phyloP scores from a whole-genome alignment of 1,284 basidiomycete genomes.

The Trametes hirsuta region DNA sequence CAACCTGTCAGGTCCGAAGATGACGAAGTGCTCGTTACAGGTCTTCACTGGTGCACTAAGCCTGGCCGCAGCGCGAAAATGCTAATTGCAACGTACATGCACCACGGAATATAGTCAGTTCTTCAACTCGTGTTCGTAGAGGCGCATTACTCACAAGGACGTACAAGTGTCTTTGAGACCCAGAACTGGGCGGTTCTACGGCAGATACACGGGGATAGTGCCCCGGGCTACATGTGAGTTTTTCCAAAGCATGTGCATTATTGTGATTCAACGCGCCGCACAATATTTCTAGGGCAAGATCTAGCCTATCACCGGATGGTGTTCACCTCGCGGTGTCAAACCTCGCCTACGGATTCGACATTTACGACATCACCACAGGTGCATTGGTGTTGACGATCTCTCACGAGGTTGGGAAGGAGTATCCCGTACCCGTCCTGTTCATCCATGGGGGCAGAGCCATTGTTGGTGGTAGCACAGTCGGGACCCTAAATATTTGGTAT shows the following conservation, averaged over 20 bases:
- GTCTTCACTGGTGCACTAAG: background rate
- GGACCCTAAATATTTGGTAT: background rate
- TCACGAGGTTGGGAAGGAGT: background rate
- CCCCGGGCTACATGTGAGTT: background rate
- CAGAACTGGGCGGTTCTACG: background rate
- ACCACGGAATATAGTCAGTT: background rate
- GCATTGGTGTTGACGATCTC: background rate
- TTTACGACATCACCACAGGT: background rate
- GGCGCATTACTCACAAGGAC: background rate
- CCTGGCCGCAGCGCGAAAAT: background rate
- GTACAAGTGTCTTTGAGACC: background rate
- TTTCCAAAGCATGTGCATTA: background rate
- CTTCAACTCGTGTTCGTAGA: background rate
- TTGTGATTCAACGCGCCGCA: too few relatives aligned
- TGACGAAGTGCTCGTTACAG: background rate
- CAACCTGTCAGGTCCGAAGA: background rate
- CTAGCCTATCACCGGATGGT: background rate
- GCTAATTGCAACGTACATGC: background rate
- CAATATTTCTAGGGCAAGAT: background rate
- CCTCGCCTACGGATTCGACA: background rate
- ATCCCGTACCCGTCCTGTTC: background rate
- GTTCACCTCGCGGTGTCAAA: background rate
- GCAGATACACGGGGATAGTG: background rate
- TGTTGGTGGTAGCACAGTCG: background rate
- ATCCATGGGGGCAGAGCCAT: background rate